Percentiles rank a stretch among this genome's conserved stretches.
Evolutionary conservation across 2,329 filamentous ascomycete genomes (phyloP).

Genomic region (Arthroderma sp.): DNA sequence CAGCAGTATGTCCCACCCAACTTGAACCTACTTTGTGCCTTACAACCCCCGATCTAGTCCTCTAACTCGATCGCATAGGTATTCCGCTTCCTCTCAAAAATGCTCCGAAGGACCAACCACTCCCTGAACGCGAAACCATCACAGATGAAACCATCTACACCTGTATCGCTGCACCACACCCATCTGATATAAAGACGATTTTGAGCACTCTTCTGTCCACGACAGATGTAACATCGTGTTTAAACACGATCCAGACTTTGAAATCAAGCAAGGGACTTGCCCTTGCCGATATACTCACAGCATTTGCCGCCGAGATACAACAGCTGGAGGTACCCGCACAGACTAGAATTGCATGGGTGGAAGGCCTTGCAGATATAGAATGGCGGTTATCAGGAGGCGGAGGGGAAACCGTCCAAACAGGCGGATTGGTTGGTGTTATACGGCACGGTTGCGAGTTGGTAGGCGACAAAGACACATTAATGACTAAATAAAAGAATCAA

Average conservation of each 20-base stretch:
- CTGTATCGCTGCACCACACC: constrained; percentile 90
- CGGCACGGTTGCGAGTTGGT: constrained; percentile 72
- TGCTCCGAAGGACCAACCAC: constrained; percentile 42
- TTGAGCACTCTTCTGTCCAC: constrained; percentile 71
- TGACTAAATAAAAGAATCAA: constrained; percentile 3
- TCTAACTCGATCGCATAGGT: constrained; percentile 29
- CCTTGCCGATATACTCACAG: constrained; percentile 83
- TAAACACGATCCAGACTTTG: constrained; percentile 75
- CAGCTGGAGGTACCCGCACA: constrained; percentile 73
- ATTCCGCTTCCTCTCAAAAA: constrained; percentile 53
- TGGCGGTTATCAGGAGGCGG: constrained; percentile 79
- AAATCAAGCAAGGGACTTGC: constrained; percentile 79
- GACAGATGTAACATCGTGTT: constrained; percentile 75
- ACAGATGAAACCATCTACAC: constrained; percentile 89
- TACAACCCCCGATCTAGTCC: too few relatives aligned
- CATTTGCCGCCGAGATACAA: constrained; percentile 67
- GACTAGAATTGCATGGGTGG: constrained; percentile 82
- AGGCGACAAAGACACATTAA: constrained; percentile 22
- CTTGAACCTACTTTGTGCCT: neutral
- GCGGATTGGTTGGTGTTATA: constrained; percentile 80
- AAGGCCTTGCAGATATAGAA: constrained; percentile 84
- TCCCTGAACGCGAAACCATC: constrained; percentile 65
- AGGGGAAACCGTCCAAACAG: constrained; percentile 79
- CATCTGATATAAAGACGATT: constrained; percentile 74
- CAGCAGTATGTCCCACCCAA: constrained; percentile 49